phyloP scores from a whole-genome alignment of 306 rosid genomes.

The Sesbania bispinosa region DNA sequence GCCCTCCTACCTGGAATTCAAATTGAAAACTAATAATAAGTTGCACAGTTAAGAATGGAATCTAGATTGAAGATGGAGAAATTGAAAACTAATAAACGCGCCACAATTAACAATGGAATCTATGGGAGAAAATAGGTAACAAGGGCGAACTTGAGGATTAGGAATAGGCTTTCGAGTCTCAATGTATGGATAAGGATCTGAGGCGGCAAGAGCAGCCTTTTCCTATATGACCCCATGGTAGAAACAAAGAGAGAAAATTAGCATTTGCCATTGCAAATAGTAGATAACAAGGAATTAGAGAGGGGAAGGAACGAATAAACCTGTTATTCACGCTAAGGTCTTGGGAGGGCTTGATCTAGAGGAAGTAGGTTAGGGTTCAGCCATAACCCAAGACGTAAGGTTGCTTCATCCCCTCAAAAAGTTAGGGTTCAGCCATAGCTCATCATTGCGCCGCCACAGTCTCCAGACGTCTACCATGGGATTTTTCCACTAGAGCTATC shows the following conservation, averaged over 20 bases:
- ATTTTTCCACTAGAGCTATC: no score
- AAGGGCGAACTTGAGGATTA: conserved; percentile 63
- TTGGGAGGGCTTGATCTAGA: conserved; percentile 90
- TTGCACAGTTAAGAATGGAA: background rate
- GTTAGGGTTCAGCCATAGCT: no score
- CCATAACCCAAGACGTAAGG: conserved; percentile 86
- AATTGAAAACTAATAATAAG: background rate
- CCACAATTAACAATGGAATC: no score
- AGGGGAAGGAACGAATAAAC: background rate
- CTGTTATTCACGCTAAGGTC: conserved; percentile 81
- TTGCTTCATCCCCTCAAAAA: conserved; percentile 71
- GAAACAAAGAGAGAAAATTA: background rate
- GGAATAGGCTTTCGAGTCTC: conserved; percentile 87
- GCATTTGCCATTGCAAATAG: background rate
- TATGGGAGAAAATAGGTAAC: background rate
- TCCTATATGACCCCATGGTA: conserved; percentile 32
- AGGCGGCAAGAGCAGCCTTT: conserved; percentile 62
- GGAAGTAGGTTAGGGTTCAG: conserved; percentile 89
- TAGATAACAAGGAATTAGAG: background rate
- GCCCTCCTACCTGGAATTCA: conserved; percentile 58
- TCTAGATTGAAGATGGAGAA: background rate
- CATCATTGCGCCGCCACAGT: no score
- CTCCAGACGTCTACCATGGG: no score
- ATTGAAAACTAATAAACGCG: no score
- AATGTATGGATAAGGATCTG: conserved; percentile 59